Conservation (phyloP, 2,329 filamentous ascomycete species). For the Nakataea oryzae region DNA sequence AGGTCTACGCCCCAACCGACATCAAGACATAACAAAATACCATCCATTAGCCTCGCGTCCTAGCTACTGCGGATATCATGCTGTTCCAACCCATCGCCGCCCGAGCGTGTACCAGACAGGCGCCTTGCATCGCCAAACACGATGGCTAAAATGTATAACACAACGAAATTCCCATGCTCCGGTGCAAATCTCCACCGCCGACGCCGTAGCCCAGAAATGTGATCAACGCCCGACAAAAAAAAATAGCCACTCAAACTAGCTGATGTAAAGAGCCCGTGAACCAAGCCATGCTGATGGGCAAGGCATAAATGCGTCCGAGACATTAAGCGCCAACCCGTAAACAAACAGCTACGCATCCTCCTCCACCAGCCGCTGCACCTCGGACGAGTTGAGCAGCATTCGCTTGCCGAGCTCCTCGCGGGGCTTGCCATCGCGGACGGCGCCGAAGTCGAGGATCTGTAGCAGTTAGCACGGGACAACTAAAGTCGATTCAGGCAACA, state of each 20-base stretch:
- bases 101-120: conserved; percentile 1
- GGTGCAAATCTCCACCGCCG: too few species aligned
- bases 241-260: too few species aligned
- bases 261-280: too few species aligned
- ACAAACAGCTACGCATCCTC: too few species aligned
- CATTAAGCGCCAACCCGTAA: background rate
- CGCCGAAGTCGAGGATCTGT: conserved; percentile 95
- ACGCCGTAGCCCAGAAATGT: too few species aligned
- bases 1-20: background rate
- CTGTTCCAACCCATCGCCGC: background rate
- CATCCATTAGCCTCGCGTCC: background rate
- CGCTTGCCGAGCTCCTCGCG: conserved; percentile 68
- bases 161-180: background rate
- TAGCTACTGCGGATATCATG: background rate
- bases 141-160: background rate
- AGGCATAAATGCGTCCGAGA: background rate
- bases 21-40: background rate
- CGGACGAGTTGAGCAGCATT: conserved; percentile 52
- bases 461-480: conserved; percentile 18
- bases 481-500: background rate
- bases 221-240: background rate
- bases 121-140: background rate
- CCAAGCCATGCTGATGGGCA: too few species aligned
- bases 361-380: conserved; percentile 39
- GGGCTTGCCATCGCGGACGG: conserved; percentile 76